Conservation (phyloP, 2,329 filamentous ascomycete species). For the Lasiodiplodia sp. region DNA sequence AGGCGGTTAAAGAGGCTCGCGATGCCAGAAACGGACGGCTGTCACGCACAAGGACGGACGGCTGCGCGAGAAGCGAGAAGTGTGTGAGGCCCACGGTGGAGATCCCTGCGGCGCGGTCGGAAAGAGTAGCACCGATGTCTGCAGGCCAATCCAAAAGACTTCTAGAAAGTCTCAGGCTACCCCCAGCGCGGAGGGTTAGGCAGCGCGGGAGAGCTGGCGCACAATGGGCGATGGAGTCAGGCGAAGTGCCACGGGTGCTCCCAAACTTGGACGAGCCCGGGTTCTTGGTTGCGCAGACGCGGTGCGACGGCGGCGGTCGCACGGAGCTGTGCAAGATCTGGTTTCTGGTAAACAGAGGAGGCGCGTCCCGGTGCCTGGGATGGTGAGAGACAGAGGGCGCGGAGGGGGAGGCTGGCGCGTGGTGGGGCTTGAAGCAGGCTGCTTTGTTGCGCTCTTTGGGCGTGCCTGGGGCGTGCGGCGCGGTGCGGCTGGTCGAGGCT, state of each 20-base stretch:
- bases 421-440: background rate
- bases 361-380: conserved; percentile 26
- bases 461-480: conserved; percentile 44
- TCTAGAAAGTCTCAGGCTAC: conserved; percentile 52
- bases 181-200: conserved; percentile 38
- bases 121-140: conserved; percentile 46
- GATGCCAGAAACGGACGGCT: conserved; percentile 28
- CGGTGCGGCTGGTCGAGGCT: conserved; percentile 23
- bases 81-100: conserved; percentile 12
- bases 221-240: conserved; percentile 49
- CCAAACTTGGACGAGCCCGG: conserved; percentile 46
- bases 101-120: conserved; percentile 38
- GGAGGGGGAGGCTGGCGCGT: conserved; percentile 18
- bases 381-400: conserved; percentile 23
- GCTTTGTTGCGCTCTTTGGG: conserved; percentile 35
- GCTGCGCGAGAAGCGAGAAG: conserved; percentile 9
- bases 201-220: conserved; percentile 42
- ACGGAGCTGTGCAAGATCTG: conserved; percentile 44
- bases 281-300: conserved; percentile 57
- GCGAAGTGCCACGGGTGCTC: conserved; percentile 39
- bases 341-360: conserved; percentile 26
- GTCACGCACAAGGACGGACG: conserved; percentile 31
- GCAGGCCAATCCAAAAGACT: conserved; percentile 48
- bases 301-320: conserved; percentile 51
- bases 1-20: conserved; percentile 30